Conservation (phyloP, 352 stramenopile genomes). For the Pythium dissotocum region DNA sequence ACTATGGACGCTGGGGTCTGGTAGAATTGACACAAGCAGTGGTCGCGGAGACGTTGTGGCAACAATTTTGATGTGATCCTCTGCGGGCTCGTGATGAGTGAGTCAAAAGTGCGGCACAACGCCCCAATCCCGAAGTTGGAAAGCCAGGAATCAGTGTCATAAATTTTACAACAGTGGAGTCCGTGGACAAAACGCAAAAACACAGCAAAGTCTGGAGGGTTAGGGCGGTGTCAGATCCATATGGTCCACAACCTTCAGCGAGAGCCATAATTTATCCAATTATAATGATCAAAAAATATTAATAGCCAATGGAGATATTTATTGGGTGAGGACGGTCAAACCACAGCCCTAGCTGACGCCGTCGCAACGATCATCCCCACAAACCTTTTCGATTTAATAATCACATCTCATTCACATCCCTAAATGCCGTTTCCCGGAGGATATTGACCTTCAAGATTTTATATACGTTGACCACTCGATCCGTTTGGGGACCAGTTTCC, state of each 20-base stretch:
- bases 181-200: background rate
- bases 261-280: background rate
- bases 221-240: background rate
- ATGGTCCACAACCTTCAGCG: background rate
- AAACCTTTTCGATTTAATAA: background rate
- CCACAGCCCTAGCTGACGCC: background rate
- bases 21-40: too few relatives aligned
- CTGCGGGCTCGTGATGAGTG: too few relatives aligned
- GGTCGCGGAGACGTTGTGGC: too few relatives aligned
- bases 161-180: background rate
- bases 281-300: background rate
- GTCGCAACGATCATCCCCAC: background rate
- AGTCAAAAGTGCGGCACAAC: too few relatives aligned
- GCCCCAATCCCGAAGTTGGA: background rate
- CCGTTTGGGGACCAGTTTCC: background rate
- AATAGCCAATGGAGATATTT: background rate
- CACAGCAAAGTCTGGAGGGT: background rate
- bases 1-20: too few relatives aligned
- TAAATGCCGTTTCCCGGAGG: background rate
- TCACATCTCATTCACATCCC: slow-evolving; percentile 1
- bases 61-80: too few relatives aligned
- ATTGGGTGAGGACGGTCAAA: background rate
- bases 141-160: background rate
- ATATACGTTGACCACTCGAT: background rate
- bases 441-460: background rate